A percentile compares a stretch with the other conserved stretches of the same genome.
These are phyloP conservation scores for Gaultheria prostrata DNA, from an alignment of 148 eudicot species.

Conservation along the genomic window DNA sequence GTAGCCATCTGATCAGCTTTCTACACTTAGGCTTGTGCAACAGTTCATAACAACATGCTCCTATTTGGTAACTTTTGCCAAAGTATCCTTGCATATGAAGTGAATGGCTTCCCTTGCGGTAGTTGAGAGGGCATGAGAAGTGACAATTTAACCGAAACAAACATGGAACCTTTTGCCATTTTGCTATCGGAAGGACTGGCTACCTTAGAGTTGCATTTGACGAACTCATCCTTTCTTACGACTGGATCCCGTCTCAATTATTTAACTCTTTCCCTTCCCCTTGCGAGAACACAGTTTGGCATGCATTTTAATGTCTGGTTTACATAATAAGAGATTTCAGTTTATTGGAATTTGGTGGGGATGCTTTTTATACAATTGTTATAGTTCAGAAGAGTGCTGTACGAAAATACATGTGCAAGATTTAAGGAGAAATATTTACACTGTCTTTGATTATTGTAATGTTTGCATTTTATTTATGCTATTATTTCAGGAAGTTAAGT, in stretches of 20 bases:
- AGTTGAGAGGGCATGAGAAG: background rate
- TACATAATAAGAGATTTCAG: background rate
- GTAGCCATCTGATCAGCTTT: no score
- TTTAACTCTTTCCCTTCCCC: background rate
- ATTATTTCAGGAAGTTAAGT: background rate
- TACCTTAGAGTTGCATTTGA: background rate
- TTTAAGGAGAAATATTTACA: background rate
- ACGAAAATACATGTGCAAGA: background rate
- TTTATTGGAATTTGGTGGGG: background rate
- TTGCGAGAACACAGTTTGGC: background rate
- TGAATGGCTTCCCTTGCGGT: background rate
- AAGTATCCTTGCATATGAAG: no score
- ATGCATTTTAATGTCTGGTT: background rate
- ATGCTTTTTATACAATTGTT: background rate
- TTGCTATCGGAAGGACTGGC: background rate
- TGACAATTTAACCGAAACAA: background rate
- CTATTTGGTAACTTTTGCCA: no score
- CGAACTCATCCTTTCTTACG: background rate
- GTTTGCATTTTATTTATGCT: background rate
- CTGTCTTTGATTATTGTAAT: conserved; percentile 1
- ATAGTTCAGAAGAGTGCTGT: background rate
- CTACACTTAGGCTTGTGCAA: no score
- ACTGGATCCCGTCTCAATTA: background rate
- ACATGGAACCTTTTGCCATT: background rate
- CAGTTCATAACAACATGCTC: no score